These are phyloP conservation scores for Nicotiana otophora DNA, from an alignment of 257 asterid species.

Conservation along the genomic window DNA sequence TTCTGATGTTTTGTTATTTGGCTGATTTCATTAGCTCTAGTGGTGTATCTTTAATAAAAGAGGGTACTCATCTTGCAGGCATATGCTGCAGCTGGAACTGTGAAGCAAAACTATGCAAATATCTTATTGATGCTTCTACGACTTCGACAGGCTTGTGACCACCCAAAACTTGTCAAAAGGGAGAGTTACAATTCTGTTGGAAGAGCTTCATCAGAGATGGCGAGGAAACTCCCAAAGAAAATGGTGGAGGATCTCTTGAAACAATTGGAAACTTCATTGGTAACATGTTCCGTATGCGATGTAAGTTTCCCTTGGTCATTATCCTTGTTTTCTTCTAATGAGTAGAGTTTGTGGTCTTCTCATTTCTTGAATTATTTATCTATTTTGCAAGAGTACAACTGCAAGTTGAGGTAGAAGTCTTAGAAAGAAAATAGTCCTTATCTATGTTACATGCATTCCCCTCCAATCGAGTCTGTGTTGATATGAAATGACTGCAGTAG, in stretches of 20 bases:
- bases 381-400: background rate
- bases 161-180: constrained; percentile 91
- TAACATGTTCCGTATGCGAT: constrained; percentile 68
- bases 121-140: constrained; percentile 90
- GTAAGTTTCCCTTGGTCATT: constrained; percentile 39
- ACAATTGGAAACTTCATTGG: constrained; percentile 60
- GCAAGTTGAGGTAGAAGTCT: background rate
- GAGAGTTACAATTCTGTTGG: constrained; percentile 53
- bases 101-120: constrained; percentile 92
- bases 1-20: background rate
- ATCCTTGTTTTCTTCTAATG: constrained; percentile 7
- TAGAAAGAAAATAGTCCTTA: background rate
- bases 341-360: background rate
- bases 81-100: constrained; percentile 99
- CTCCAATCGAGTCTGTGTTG: background rate
- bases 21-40: background rate
- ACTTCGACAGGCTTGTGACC: constrained; percentile 99
- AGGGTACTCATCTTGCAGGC: constrained; percentile 46
- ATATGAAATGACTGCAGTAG: background rate
- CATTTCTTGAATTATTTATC: constrained; percentile 1
- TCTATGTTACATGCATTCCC: background rate
- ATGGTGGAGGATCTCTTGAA: constrained; percentile 45
- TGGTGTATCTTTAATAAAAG: background rate
- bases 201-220: constrained; percentile 59
- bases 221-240: constrained; percentile 59